Evolutionary conservation across 2,329 filamentous ascomycete genomes (phyloP).

Genomic region (Fusarium sp.): DNA sequence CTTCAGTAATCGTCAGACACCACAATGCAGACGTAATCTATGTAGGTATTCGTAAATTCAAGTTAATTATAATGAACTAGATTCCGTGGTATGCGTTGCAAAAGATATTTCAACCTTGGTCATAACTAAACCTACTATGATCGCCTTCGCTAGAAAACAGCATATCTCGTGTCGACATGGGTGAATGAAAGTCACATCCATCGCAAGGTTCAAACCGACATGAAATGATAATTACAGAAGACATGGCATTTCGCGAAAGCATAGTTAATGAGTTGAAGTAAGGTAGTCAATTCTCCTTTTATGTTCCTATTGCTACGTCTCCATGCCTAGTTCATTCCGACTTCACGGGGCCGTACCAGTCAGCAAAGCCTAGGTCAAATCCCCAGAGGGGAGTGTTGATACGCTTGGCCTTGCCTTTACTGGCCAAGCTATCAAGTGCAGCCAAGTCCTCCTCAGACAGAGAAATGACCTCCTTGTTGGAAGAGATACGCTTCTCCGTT

Average conservation of each 20-base stretch:
- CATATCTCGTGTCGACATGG: background rate
- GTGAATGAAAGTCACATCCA: background rate
- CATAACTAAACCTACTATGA: background rate
- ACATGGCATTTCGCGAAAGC: background rate
- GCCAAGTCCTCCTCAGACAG: conserved; percentile 30
- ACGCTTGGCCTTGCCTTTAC: conserved; percentile 48
- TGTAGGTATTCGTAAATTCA: background rate
- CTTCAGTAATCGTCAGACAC: background rate
- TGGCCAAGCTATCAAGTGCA: conserved; percentile 36
- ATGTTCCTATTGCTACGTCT: background rate
- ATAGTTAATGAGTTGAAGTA: background rate
- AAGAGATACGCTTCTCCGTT: conserved; percentile 31
- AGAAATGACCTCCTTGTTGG: conserved; percentile 28
- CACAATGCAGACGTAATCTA: background rate
- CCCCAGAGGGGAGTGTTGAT: conserved; percentile 51
- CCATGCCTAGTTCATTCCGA: background rate
- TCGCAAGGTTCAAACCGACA: background rate
- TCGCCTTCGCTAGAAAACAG: background rate
- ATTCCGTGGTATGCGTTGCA: background rate
- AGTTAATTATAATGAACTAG: background rate
- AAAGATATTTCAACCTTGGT: background rate
- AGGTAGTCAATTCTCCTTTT: background rate
- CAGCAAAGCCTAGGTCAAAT: conserved; percentile 42
- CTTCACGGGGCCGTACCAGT: conserved; percentile 48
- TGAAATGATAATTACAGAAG: background rate